Evolutionary conservation across 305 asterid genomes (phyloP), one percentile per base, ranked within the genome.

Genomic region (Fraxinus ornus): DNA sequence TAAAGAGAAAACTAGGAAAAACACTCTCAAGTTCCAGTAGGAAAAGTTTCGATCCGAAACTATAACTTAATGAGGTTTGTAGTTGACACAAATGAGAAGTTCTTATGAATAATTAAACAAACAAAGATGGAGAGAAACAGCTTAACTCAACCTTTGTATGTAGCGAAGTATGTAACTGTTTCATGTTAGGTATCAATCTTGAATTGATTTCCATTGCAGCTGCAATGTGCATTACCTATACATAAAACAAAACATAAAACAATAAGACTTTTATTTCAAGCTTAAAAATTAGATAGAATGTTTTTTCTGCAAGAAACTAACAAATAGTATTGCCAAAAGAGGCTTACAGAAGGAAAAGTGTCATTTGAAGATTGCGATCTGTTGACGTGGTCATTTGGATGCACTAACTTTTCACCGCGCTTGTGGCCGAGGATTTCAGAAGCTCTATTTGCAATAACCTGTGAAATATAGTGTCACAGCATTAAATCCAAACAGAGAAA

Each of bases 391-490:
- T 95, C 99, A 81, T 93, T 95, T 76, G 98, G 99, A 84, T 95
- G 99, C 79, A 95, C 98, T 79, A 86, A 82, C 88, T 95, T 95
- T 79, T 82, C 97, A 49, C 99, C 99, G 10, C 93, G 96, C 85
- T 88, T 86, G 89, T 94, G 95, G 79, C 98, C 99, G 19, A 95
- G 96, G 85, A 95, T 94, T 87, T 95, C 98, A 87, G 95, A 93
- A 33, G 99, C 99, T 88, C 99, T 91, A 80, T 95, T 95, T 71
- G 99, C 98, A 86, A 95, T 94, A 72, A 95, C 99, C 99, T 95
- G 87, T 74, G 88, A 80, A 80, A 81, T 75, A 66, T 74, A 49
- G 49, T 57, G n/a, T 37, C 35, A 79, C 15, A 55, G 5, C 62
- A 87, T 83, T 32, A 79, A 28, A 32, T 57, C 75, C 68, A 77